Percentiles rank a stretch among this genome's conserved stretches.
Conservation (phyloP, 2,329 filamentous ascomycete genomes). For the Fusarium nanum region DNA sequence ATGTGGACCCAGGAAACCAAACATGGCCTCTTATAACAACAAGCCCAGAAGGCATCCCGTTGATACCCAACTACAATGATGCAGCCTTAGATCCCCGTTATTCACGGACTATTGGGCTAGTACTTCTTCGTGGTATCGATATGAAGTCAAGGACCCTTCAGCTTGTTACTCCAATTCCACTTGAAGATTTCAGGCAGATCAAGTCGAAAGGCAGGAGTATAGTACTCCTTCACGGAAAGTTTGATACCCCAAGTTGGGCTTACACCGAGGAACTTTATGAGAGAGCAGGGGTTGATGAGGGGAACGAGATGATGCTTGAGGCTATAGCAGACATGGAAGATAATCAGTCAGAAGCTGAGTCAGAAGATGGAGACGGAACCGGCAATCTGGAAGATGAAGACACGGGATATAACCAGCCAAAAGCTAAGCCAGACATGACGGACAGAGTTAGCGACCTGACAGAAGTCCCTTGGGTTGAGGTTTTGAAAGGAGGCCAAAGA, state of each 20-base stretch:
- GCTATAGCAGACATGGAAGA: slow-evolving; percentile 52
- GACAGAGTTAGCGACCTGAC: slow-evolving; percentile 41
- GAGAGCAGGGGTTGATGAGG: slow-evolving; percentile 49
- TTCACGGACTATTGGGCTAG: slow-evolving; percentile 71
- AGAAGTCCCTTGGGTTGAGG: slow-evolving; percentile 69
- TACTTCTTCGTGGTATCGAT: slow-evolving; percentile 78
- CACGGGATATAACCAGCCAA: slow-evolving; percentile 50
- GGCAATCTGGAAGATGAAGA: slow-evolving; percentile 49
- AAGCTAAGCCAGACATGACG: slow-evolving; percentile 46
- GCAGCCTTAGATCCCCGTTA: slow-evolving; percentile 68
- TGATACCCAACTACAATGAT: slow-evolving; percentile 67
- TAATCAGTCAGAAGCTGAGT: slow-evolving; percentile 49
- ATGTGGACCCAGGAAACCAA: background rate
- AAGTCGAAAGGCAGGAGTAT: slow-evolving; percentile 60
- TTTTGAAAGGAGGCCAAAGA: slow-evolving; percentile 65
- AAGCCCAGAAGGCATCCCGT: slow-evolving; percentile 68
- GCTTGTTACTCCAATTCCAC: slow-evolving; percentile 70
- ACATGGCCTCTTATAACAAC: slow-evolving; percentile 18
- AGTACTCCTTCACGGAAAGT: slow-evolving; percentile 74
- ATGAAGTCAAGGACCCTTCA: slow-evolving; percentile 64
- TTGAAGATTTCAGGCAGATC: slow-evolving; percentile 54
- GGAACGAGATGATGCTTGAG: slow-evolving; percentile 46
- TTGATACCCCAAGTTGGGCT: slow-evolving; percentile 76
- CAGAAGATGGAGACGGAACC: slow-evolving; percentile 39
- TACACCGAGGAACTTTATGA: slow-evolving; percentile 72